Percentiles rank a stretch among this genome's conserved stretches.
phyloP scores from a whole-genome alignment of 1,139 yeast species.

The Zygosaccharomyces pseudobailii region DNA sequence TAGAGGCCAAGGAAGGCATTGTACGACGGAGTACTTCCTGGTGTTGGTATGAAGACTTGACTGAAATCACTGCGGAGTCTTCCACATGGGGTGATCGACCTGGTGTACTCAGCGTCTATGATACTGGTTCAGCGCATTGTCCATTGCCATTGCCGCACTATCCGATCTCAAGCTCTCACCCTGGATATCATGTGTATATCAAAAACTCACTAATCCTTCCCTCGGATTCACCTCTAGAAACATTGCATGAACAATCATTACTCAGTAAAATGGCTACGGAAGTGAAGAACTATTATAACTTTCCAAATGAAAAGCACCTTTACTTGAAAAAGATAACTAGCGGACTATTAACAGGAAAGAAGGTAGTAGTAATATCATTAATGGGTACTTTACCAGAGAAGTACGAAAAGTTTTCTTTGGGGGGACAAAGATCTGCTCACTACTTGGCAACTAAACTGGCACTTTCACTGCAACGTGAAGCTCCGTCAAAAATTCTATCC shows the following conservation, averaged over 20 bases:
- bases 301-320: slow-evolving; percentile 30
- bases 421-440: slow-evolving; percentile 26
- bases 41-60: slow-evolving; percentile 31
- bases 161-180: slow-evolving; percentile 18
- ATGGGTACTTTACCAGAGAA: slow-evolving; percentile 34
- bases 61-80: slow-evolving; percentile 9
- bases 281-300: slow-evolving; percentile 31
- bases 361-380: slow-evolving; percentile 26
- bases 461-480: slow-evolving; percentile 19
- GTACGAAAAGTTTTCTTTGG: slow-evolving; percentile 29
- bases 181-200: slow-evolving; percentile 22
- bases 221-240: slow-evolving; percentile 24
- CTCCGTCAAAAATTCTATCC: slow-evolving; percentile 17
- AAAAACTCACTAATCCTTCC: slow-evolving; percentile 32
- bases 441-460: slow-evolving; percentile 26
- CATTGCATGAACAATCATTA: slow-evolving; percentile 26
- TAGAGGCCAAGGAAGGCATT: slow-evolving; percentile 25
- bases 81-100: slow-evolving; percentile 13
- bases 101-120: slow-evolving; percentile 29
- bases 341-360: slow-evolving; percentile 17
- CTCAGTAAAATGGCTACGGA: slow-evolving; percentile 28
- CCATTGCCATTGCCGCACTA: slow-evolving; percentile 26
- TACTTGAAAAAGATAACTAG: slow-evolving; percentile 22
- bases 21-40: slow-evolving; percentile 22
- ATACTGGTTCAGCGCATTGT: slow-evolving; percentile 29